These are phyloP conservation scores for Geranium incanum DNA, from an alignment of 441 rosid genomes.

Conservation along the genomic window DNA sequence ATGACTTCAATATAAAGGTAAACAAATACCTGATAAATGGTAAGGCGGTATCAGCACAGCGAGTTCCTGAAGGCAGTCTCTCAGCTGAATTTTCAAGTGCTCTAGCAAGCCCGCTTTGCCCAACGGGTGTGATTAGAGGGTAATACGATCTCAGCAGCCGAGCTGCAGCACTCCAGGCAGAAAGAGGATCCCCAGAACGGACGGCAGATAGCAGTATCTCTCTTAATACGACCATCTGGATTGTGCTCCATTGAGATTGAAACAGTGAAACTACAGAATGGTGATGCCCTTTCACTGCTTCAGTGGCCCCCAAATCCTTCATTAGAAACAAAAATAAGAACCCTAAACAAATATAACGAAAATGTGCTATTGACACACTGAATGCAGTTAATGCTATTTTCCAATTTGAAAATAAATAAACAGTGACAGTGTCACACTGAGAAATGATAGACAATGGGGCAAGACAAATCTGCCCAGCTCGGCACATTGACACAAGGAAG, in stretches of 20 bases:
- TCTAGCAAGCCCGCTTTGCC: constrained; percentile 93
- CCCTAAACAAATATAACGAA: too few relatives aligned
- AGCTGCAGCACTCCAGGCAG: constrained; percentile 99
- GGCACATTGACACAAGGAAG: too few relatives aligned
- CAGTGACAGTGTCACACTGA: too few relatives aligned
- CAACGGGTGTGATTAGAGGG: constrained; percentile 92
- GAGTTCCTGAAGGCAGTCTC: constrained; percentile 87
- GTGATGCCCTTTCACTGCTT: constrained; percentile 67
- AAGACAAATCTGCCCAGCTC: too few relatives aligned
- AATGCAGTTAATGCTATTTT: neutral
- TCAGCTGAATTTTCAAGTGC: constrained; percentile 80
- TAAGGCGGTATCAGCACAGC: constrained; percentile 92
- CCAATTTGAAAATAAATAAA: too few relatives aligned
- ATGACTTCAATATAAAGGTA: too few relatives aligned
- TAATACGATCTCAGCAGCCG: constrained; percentile 85
- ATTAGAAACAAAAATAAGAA: constrained; percentile 14
- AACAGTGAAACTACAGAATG: constrained; percentile 76
- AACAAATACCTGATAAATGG: constrained; percentile 74
- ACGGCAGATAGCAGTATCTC: constrained; percentile 95
- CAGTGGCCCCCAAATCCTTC: constrained; percentile 58
- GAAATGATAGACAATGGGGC: too few relatives aligned
- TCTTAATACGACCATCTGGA: constrained; percentile 97
- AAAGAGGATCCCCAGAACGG: constrained; percentile 95
- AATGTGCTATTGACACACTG: neutral
- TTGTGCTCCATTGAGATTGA: constrained; percentile 95